A percentile compares a stretch with the other conserved stretches of the same genome.
Evolutionary conservation across 169 alveolate genomes (phyloP).

Genomic region (Cryptosporidium muris): DNA sequence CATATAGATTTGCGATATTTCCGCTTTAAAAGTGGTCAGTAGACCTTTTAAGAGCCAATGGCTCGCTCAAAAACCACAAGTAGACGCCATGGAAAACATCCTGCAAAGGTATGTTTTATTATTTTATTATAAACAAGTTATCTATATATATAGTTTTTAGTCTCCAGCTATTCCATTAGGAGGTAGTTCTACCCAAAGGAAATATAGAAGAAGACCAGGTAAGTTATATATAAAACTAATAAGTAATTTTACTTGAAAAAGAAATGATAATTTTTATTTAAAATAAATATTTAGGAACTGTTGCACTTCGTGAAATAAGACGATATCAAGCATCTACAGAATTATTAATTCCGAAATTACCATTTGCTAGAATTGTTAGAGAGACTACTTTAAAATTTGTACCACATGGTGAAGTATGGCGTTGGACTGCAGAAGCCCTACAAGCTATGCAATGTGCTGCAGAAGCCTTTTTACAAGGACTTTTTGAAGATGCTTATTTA

Average conservation of each 20-base stretch:
- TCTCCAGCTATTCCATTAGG: conserved; percentile 51
- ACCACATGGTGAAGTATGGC: conserved; percentile 75
- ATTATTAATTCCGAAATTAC: conserved; percentile 92
- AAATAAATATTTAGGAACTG: conserved; percentile 86
- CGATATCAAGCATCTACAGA: conserved; percentile 92
- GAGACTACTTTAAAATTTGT: conserved; percentile 85
- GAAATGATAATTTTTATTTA: conserved; percentile 46
- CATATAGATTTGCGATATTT: too few species aligned
- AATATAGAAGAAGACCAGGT: conserved; percentile 71
- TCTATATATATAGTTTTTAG: not conserved
- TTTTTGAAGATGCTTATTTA: conserved; percentile 84
- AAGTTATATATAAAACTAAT: not conserved
- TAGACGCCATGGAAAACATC: conserved; percentile 46
- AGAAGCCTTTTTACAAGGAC: conserved; percentile 83
- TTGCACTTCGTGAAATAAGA: conserved; percentile 92
- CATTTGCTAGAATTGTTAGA: conserved; percentile 94
- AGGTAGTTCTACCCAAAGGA: conserved; percentile 51
- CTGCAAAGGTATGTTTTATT: conserved; percentile 38
- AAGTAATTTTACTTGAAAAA: conserved; percentile 74
- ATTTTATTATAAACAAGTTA: not conserved
- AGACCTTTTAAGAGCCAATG: conserved; percentile 5
- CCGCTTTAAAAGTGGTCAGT: not conserved
- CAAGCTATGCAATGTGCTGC: conserved; percentile 85
- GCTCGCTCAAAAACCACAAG: conserved; percentile 71
- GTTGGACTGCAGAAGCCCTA: conserved; percentile 83